Percentiles rank a stretch among this genome's conserved stretches.
Evolutionary conservation across 1,284 basidiomycete genomes (phyloP).

Genomic region (Vanrija humicola): DNA sequence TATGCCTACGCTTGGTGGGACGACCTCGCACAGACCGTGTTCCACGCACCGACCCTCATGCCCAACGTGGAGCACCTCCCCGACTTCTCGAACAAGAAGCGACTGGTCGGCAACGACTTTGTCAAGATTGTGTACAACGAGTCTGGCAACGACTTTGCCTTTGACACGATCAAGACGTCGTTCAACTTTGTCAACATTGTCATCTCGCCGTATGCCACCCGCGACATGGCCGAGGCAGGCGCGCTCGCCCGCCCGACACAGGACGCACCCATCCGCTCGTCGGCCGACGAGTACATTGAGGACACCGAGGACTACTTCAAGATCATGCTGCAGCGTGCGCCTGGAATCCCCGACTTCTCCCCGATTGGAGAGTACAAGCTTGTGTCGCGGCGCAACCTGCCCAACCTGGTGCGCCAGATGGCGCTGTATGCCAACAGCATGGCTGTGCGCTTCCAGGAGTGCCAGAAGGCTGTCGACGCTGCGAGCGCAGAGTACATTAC

Average conservation of each 20-base stretch:
- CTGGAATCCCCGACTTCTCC: conserved; percentile 84
- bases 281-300: conserved; percentile 27
- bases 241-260: background rate
- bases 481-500: conserved; percentile 73
- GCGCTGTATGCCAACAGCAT: conserved; percentile 83
- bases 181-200: conserved; percentile 99
- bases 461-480: conserved; percentile 59
- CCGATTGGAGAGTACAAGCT: conserved; percentile 90
- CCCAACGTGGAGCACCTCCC: conserved; percentile 69
- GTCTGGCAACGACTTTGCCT: conserved; percentile 76
- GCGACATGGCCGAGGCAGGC: conserved; percentile 50
- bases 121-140: conserved; percentile 98
- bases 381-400: conserved; percentile 77
- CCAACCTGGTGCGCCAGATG: conserved; percentile 77
- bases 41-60: conserved; percentile 97
- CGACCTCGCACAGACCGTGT: conserved; percentile 91
- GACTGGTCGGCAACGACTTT: conserved; percentile 90
- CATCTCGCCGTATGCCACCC: conserved; percentile 86
- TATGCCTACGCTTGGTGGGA: conserved; percentile 99
- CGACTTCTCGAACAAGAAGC: conserved; percentile 76
- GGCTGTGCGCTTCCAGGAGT: conserved; percentile 73
- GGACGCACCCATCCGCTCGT: background rate
- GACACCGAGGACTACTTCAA: conserved; percentile 70
- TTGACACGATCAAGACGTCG: conserved; percentile 80
- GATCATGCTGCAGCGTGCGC: conserved; percentile 76